Conservation (phyloP, 257 asterid genomes). For the Forsythia suspensa region DNA sequence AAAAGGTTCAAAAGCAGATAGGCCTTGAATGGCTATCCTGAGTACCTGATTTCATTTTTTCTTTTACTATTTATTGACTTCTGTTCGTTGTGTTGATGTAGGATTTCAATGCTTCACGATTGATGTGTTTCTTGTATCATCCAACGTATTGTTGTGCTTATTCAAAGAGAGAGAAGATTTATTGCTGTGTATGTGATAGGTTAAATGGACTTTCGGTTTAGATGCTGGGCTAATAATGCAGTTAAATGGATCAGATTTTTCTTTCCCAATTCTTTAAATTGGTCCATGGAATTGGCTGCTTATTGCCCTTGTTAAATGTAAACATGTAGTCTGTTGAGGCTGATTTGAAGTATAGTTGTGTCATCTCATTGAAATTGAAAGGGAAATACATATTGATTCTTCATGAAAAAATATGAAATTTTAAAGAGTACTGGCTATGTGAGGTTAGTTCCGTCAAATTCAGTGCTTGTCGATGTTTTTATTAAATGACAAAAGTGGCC, state of each 20-base stretch:
- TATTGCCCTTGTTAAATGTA: background rate
- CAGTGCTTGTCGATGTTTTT: background rate
- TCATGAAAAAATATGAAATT: background rate
- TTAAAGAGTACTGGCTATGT: background rate
- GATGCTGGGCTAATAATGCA: background rate
- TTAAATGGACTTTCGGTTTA: background rate
- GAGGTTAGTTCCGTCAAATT: background rate
- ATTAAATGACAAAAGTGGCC: background rate
- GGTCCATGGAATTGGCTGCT: background rate
- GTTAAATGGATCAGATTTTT: background rate
- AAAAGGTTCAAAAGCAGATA: background rate
- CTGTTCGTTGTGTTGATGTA: background rate
- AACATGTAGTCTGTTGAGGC: background rate
- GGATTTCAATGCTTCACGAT: background rate
- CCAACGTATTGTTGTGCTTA: background rate
- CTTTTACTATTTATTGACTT: background rate
- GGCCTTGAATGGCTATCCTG: background rate
- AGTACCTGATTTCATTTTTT: background rate
- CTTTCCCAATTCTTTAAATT: background rate
- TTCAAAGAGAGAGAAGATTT: background rate
- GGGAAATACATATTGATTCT: background rate
- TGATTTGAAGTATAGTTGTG: background rate
- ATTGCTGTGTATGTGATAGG: background rate
- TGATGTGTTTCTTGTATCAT: background rate
- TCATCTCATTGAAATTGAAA: background rate